phyloP scores from a whole-genome alignment of 169 alveolate genomes.

The Eimeria maxima region DNA sequence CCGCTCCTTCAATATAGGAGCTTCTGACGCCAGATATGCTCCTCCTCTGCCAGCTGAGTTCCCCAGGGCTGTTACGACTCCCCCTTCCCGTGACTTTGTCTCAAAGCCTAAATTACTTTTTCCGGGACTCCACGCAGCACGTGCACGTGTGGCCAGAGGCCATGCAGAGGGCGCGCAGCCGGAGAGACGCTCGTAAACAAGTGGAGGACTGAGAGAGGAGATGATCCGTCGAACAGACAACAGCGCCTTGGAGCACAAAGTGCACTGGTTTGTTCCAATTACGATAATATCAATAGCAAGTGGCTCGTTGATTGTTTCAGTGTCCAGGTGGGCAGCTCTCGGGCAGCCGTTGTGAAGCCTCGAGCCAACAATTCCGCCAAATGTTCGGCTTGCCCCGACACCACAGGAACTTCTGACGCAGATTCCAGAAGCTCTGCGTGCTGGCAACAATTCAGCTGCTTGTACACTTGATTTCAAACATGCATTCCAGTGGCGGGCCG shows the following conservation, averaged over 20 bases:
- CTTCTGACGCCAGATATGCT: background rate
- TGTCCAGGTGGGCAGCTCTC: background rate
- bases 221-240: slow-evolving; percentile 50
- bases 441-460: background rate
- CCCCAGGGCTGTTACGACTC: background rate
- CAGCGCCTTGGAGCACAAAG: slow-evolving; percentile 67
- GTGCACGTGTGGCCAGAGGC: background rate
- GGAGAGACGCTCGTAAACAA: slow-evolving; percentile 1
- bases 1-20: background rate
- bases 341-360: background rate
- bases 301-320: background rate
- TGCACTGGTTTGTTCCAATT: slow-evolving; percentile 44
- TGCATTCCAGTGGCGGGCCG: background rate
- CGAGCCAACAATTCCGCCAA: slow-evolving; percentile 23
- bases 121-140: background rate
- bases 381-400: background rate
- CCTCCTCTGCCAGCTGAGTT: background rate
- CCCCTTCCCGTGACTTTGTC: background rate
- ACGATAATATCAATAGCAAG: background rate
- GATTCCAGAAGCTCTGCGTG: background rate
- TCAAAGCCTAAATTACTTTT: background rate
- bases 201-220: slow-evolving; percentile 14
- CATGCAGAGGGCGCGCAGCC: background rate
- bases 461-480: background rate
- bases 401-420: slow-evolving; percentile 33